Base-by-base conservation (phyloP, 495 filamentous ascomycete species). In the Neurospora sp. region DNA sequence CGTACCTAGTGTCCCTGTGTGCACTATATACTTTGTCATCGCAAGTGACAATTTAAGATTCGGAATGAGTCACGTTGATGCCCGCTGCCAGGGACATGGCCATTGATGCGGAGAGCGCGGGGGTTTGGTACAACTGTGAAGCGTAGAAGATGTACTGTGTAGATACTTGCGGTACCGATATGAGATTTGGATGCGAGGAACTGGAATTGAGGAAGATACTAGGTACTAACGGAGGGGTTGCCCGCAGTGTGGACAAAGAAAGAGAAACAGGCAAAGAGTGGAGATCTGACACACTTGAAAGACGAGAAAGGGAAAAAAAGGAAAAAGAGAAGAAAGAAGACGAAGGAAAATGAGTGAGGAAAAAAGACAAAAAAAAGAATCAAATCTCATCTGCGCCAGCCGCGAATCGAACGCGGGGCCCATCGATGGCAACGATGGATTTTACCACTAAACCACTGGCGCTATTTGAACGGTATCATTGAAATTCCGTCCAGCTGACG, bases 361-460 rank as follows among this genome's bases (percentile, higher is more conserved):
- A 10, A 43, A n/a, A 24, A 13, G 6, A 54, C 0, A 24, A 13
- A 1, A 54, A 54, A 54, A 54, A 54, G 10, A 5, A 1, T n/a
- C n/a, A 13, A 54, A 3, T 15, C 21, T 28, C 21, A 31, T 34
- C 24, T 54, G 54, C 54, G 54, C 54, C 54, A 62, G 54, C 54
- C 54, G 54, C 54, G 54, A 62, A 62, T 62, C 54, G 54, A 62
- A 62, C 54, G 54, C 54, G 45, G 54, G 54, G 54, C 54, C 48
- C 48, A 62, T 62, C 48, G 48, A 62, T 62, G 48, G 48, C 48
- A 62, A 62, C 48, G 48, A 62, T 62, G 54, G 54, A 62, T 62
- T 62, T 62, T 62, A 62, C 54, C 54, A 62, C 54, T 62, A 62
- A 62, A 62, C 54, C 54, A 62, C 54, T 62, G 54, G 54, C 54